Conservation (phyloP, 2,329 filamentous ascomycete genomes). For the Ustilaginoidea virens region DNA sequence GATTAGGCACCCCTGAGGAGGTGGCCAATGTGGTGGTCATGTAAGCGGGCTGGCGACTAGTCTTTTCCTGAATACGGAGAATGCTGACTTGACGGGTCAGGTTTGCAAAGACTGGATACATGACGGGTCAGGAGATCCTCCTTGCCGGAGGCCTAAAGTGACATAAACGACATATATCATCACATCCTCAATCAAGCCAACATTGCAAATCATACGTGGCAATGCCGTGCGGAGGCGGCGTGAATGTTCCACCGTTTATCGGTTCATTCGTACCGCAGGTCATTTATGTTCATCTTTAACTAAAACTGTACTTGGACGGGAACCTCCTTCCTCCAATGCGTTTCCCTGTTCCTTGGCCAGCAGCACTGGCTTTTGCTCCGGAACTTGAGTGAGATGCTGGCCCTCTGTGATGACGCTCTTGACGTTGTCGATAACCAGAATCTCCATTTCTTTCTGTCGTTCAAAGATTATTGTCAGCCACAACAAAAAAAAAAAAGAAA, state of each 20-base stretch:
- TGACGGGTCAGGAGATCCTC: slow-evolving; percentile 6
- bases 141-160: slow-evolving; percentile 4
- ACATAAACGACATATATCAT: not conserved
- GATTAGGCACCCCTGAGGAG: slow-evolving; percentile 4
- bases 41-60: slow-evolving; percentile 1
- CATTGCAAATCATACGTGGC: too few relatives aligned
- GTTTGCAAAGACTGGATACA: slow-evolving; percentile 5
- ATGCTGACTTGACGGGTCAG: slow-evolving; percentile 1
- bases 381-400: slow-evolving; percentile 7
- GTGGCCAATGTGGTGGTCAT: slow-evolving; percentile 5
- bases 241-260: too few relatives aligned
- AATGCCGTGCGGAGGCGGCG: too few relatives aligned
- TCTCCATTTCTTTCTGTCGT: slow-evolving; percentile 12
- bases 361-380: slow-evolving; percentile 5
- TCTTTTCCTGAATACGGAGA: not conserved
- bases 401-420: slow-evolving; percentile 14
- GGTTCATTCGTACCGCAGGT: too few relatives aligned
- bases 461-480: slow-evolving; percentile 1
- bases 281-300: too few relatives aligned
- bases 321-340: too few relatives aligned
- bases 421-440: slow-evolving; percentile 15
- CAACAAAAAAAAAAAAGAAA: not conserved
- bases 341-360: slow-evolving; percentile 1
- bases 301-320: too few relatives aligned
- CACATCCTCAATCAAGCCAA: too few relatives aligned